Evolutionary conservation across 2,329 filamentous ascomycete species (phyloP), one percentile per base, ranked within the genome.

Genomic region (Fusarium avenaceum): DNA sequence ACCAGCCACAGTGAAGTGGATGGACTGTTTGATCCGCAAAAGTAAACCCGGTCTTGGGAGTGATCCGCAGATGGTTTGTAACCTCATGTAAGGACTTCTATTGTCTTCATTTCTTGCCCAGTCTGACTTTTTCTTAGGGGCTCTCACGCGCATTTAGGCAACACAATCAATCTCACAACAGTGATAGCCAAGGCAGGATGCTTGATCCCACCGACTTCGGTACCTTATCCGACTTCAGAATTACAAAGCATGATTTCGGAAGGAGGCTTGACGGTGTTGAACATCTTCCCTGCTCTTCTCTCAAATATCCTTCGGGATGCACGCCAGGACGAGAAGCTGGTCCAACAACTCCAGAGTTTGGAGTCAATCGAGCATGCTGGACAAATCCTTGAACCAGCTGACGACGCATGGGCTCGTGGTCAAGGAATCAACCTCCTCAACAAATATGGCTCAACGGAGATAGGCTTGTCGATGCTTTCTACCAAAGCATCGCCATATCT

Each of bases 21-120:
- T 63, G 7, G 59, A 63, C 10, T 63, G 48, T 2, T 47, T 63
- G 15, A 63, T 63, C 20, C 57, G 59, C 2, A 63, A 63, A 35
- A 39, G 63, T 1, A 32, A 19, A 0, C 24, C n/a, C 19, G n/a
- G 8, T 7, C 11, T 13, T 1, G 20, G 9, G 0, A 20, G 15
- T 4, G 28, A 30, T 0, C 15, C 48, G 1, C 35, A 28, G 3
- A 22, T 43, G 3, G 42, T 63, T 1, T 40, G 11, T 0, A 43
- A 24, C 6, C 45, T 62, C 8, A 48, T 63, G 59, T 56, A 1
- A 10, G 57, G 2, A 30, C 11, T 55, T 3, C 8, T 6, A 6
- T 4, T 4, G 9, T 26, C 26, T 3, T 15, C 13, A 5, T 6
- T 8, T 6, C 4, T 4, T 5, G 1, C 2, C 30, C 4, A 24